phyloP scores from a whole-genome alignment of 306 rosid species.

The Sphenostylis stenocarpa region DNA sequence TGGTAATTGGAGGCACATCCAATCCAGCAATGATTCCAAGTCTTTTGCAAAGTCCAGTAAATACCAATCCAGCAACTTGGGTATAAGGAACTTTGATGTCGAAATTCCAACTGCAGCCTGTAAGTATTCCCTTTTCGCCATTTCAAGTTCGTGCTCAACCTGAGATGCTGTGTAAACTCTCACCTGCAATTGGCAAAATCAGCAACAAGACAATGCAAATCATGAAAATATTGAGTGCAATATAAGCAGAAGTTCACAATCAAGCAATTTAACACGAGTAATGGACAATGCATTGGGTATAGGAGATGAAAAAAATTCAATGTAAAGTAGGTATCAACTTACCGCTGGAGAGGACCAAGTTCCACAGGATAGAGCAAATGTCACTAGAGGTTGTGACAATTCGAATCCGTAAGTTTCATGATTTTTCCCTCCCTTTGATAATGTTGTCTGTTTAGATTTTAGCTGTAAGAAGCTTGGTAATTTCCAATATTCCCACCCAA shows the following conservation, averaged over 20 bases:
- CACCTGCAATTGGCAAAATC: constrained; percentile 58
- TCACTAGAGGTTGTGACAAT: constrained; percentile 77
- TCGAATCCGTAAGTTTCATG: constrained; percentile 67
- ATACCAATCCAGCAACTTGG: constrained; percentile 89
- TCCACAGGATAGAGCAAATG: constrained; percentile 82
- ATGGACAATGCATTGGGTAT: not conserved
- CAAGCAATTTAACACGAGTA: not conserved
- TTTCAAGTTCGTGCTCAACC: constrained; percentile 81
- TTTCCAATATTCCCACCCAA: not conserved
- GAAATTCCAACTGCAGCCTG: constrained; percentile 86
- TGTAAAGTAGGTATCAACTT: constrained; percentile 34
- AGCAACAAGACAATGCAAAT: constrained; percentile 14
- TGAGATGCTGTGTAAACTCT: constrained; percentile 78
- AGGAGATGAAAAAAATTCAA: not conserved
- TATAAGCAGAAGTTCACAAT: not conserved
- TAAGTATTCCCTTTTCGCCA: constrained; percentile 82
- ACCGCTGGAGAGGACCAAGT: constrained; percentile 92
- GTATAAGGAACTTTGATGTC: constrained; percentile 57
- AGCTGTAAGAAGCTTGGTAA: constrained; percentile 25
- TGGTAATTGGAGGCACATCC: constrained; percentile 92
- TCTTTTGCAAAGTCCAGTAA: constrained; percentile 89
- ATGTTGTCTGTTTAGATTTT: constrained; percentile 46
- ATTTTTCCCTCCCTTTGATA: constrained; percentile 55
- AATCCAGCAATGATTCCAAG: constrained; percentile 82
- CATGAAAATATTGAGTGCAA: not conserved